Conservation (phyloP, 257 asterid genomes). For the Solanum pennellii region DNA sequence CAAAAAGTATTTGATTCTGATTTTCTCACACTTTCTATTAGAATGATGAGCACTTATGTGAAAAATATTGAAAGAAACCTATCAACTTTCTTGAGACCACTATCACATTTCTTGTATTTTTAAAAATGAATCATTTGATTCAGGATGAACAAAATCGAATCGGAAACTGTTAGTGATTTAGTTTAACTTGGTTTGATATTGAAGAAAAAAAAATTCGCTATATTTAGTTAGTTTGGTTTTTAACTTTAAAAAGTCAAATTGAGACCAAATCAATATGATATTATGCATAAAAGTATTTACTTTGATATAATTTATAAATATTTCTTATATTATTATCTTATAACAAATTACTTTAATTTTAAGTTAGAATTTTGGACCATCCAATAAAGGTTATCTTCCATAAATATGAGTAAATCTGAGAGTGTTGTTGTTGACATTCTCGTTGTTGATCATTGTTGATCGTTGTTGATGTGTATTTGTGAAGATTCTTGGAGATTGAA, state of each 20-base stretch:
- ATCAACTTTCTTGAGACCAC: background rate
- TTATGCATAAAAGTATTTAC: no score
- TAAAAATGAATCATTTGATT: background rate
- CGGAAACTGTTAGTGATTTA: no score
- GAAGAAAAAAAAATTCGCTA: no score
- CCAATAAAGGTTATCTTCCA: background rate
- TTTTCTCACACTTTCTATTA: background rate
- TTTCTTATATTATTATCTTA: background rate
- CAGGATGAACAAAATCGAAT: background rate
- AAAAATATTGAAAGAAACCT: background rate
- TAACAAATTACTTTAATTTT: background rate
- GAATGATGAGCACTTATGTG: background rate
- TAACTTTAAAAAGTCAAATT: no score
- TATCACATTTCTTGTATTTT: background rate
- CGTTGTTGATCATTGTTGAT: no score
- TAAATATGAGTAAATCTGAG: background rate
- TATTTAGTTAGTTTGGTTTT: no score
- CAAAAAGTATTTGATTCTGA: background rate
- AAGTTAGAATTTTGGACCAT: background rate
- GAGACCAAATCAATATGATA: no score
- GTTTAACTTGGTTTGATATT: background rate
- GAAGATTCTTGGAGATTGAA: no score
- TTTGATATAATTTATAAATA: no score
- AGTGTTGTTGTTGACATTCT: no score
- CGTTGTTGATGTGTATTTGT: no score